Evolutionary conservation across 2,329 filamentous ascomycete species (phyloP).

Genomic region (Aspergillus terreus): DNA sequence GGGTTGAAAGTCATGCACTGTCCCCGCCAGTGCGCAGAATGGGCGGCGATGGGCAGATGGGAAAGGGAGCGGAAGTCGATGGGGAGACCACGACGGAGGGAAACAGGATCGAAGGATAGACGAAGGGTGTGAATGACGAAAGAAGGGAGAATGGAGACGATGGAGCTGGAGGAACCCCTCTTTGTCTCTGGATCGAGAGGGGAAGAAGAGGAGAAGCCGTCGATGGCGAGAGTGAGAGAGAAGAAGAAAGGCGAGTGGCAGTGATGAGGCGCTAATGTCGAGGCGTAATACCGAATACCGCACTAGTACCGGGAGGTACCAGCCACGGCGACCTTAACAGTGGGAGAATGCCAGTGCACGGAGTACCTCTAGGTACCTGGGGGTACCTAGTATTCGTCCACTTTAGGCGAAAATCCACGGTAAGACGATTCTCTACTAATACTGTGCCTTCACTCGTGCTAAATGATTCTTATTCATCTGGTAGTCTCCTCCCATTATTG

Average conservation of each 20-base stretch:
- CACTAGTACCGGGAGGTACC: slow-evolving; percentile 1
- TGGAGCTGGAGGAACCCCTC: slow-evolving; percentile 4
- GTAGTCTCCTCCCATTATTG: no score
- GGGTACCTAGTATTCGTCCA: background rate
- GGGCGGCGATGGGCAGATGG: slow-evolving; percentile 13
- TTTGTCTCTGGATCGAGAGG: background rate
- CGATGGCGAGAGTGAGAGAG: slow-evolving; percentile 1
- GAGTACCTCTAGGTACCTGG: background rate
- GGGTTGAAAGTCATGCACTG: slow-evolving; percentile 10
- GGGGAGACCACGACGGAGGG: slow-evolving; percentile 1
- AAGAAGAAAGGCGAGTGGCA: background rate
- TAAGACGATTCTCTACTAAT: no score
- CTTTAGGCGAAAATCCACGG: no score
- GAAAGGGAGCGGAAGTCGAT: slow-evolving; percentile 7
- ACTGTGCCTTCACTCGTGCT: no score
- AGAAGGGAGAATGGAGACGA: slow-evolving; percentile 4
- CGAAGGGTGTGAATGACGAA: slow-evolving; percentile 3
- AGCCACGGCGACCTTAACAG: background rate
- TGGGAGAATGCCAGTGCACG: background rate
- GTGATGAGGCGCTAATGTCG: background rate
- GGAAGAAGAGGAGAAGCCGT: slow-evolving; percentile 1
- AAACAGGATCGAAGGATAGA: slow-evolving; percentile 7
- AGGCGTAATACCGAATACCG: background rate
- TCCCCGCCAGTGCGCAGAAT: slow-evolving; percentile 24
- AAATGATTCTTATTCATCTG: no score